These are phyloP conservation scores for Chlamydomonas sp. DNA, from an alignment of 139 green algal genomes.

Conservation along the genomic window DNA sequence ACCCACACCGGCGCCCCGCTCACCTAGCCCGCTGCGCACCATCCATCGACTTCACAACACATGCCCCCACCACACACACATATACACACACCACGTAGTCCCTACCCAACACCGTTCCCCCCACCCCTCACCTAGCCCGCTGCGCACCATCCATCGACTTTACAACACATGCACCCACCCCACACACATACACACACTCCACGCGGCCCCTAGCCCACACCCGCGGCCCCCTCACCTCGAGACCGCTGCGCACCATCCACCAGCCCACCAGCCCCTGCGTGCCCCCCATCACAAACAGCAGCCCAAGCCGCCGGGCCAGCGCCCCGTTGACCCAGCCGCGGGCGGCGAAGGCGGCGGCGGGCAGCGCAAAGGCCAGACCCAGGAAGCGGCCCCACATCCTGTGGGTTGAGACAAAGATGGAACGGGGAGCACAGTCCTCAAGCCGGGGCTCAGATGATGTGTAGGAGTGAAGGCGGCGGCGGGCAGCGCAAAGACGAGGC, in stretches of 20 bases:
- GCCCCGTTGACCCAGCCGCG: slow-evolving; percentile 69
- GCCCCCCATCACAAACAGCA: slow-evolving; percentile 93
- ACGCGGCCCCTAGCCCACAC: too few species aligned
- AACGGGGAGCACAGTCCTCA: background rate
- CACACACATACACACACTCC: too few species aligned
- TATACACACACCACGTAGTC: too few species aligned
- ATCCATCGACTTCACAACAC: too few species aligned
- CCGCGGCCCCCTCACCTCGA: slow-evolving; percentile 61
- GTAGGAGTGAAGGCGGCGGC: slow-evolving; percentile 78
- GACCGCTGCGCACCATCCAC: slow-evolving; percentile 97
- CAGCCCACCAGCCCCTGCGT: slow-evolving; percentile 96
- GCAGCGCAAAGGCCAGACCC: slow-evolving; percentile 86
- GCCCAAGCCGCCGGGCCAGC: slow-evolving; percentile 79
- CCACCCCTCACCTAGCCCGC: too few species aligned
- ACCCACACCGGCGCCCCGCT: too few species aligned
- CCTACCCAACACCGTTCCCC: too few species aligned
- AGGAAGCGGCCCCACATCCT: slow-evolving; percentile 82
- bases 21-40: too few species aligned
- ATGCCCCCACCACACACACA: too few species aligned
- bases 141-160: too few species aligned
- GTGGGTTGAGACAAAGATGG: background rate
- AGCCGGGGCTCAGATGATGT: background rate
- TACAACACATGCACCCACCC: too few species aligned
- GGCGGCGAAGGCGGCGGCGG: slow-evolving; percentile 83
- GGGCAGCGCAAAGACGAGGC: slow-evolving; percentile 85